Conservation (phyloP, 2,329 filamentous ascomycete genomes). For the Raffaelea deltoideospora region DNA sequence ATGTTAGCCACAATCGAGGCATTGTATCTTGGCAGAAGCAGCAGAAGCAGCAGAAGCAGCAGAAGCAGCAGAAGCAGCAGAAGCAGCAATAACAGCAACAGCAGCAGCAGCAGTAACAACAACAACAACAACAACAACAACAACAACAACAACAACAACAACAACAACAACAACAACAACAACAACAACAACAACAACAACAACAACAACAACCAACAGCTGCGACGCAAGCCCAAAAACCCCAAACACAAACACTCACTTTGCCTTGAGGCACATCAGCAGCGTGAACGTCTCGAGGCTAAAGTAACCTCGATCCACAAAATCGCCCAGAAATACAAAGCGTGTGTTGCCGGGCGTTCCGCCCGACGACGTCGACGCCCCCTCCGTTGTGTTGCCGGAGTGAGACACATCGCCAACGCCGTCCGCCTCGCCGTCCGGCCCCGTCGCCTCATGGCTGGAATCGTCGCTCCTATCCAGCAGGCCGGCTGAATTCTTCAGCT, state of each 20-base stretch:
- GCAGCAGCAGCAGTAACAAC: no score
- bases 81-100: neutral
- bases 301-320: slow-evolving; percentile 94
- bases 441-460: slow-evolving; percentile 30
- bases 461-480: slow-evolving; percentile 21
- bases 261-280: slow-evolving; percentile 81
- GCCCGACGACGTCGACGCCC: slow-evolving; percentile 14
- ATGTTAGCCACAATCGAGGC: no score
- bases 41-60: slow-evolving; percentile 10
- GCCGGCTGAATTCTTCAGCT: slow-evolving; percentile 51
- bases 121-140: no score
- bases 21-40: no score
- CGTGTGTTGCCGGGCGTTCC: slow-evolving; percentile 39
- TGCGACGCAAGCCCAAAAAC: no score
- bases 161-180: no score
- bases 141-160: no score
- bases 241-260: no score
- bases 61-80: slow-evolving; percentile 1
- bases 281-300: slow-evolving; percentile 96
- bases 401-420: slow-evolving; percentile 18
- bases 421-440: slow-evolving; percentile 22
- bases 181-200: no score
- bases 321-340: slow-evolving; percentile 63
- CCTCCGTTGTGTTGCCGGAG: slow-evolving; percentile 19
- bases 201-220: no score